Conservation (phyloP, 2,329 filamentous ascomycete species). For the Fusarium protoensiforme region DNA sequence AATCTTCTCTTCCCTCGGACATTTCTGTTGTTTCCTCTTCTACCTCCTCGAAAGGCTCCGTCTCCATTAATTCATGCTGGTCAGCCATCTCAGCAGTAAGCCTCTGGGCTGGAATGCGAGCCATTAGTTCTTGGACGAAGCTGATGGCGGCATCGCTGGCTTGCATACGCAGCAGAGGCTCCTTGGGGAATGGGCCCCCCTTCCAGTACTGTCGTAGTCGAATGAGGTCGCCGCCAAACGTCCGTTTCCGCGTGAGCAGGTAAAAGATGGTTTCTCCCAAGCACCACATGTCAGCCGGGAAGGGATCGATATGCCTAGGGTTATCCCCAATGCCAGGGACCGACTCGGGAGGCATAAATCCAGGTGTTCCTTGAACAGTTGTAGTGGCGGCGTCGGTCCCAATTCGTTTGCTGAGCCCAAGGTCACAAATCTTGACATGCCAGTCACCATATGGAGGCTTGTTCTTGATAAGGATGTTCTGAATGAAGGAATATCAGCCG, state of each 20-base stretch:
- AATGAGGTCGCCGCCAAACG: background rate
- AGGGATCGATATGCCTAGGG: background rate
- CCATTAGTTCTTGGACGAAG: background rate
- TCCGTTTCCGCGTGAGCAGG: background rate
- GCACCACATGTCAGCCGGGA: background rate
- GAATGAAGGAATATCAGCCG: too few species aligned
- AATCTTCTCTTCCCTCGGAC: background rate
- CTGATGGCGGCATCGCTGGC: background rate
- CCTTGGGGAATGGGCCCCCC: background rate
- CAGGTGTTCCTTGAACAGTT: background rate
- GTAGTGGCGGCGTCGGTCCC: background rate
- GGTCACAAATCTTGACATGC: background rate
- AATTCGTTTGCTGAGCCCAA: background rate
- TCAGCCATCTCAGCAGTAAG: background rate
- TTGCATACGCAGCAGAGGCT: background rate
- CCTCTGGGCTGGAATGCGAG: background rate
- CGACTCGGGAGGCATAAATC: background rate
- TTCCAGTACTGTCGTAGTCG: background rate
- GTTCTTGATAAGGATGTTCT: background rate
- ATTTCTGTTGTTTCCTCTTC: background rate
- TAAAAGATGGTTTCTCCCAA: background rate
- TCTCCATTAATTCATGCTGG: background rate
- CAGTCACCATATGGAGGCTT: background rate
- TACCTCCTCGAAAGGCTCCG: background rate
- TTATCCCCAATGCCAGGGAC: background rate